Base-by-base conservation (phyloP, 225 moss, liverwort and hornwort genomes). In the Pseudoscleropodium purum region DNA sequence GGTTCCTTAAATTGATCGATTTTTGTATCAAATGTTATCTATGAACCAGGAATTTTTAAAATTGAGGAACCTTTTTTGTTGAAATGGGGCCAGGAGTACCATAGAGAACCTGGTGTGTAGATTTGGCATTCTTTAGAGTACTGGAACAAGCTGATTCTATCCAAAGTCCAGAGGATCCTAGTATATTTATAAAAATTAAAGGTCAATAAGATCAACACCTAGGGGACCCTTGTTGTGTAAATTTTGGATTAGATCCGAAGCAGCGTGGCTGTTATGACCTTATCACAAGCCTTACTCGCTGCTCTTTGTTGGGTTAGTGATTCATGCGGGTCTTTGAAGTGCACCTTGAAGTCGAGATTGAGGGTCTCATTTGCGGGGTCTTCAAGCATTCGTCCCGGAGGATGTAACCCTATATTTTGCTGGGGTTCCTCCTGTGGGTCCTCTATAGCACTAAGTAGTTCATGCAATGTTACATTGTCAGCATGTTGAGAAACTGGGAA, bases 401-500 rank as follows among this genome's bases (percentile, higher is more conserved):
- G 84, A 56, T n/a, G 84, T 39, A 56, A 9, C 15, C 30, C 39
- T 72, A 33, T 56, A n/a, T 20, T 85, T 33, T 85, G 3, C 57
- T 85, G 77, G 49, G 31, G 77, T 64, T 64, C 56, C 34, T 43
- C 56, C 43, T 67, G 41, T 79, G 79, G 65, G 54, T 41, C 43
- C 56, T 26, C 25, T 54, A 37, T 66, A 56, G 30, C 56, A 66
- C 39, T 16, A 41, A 79, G 3, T 79, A 7, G 41, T 80, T 39
- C 57, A 36, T 60, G 49, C 79, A n/a, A 34, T 89, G 83, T 89
- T 83, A 65, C 65, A 61, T 78, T 83, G 75, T 83, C 91, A 91
- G 90, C 81, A 85, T 76, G 70, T 87, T 93, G 91, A 94, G 86
- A 84, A 85, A 85, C 89, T 92, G 91, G 92, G 79, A 92, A 84